Conservation (phyloP, 169 alveolate species). For the Cryptosporidium ryanae region DNA sequence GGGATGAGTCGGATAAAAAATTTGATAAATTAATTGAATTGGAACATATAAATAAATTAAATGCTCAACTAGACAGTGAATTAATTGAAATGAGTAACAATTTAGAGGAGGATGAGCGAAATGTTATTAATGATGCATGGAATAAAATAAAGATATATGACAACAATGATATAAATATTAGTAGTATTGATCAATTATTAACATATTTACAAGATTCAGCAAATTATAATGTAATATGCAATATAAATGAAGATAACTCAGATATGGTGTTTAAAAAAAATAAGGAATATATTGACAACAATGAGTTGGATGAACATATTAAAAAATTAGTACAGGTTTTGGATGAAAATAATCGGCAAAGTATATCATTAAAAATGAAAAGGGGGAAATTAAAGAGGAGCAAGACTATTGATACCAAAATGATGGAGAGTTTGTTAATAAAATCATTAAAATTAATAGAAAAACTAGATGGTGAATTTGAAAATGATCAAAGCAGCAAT, state of each 20-base stretch:
- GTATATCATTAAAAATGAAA: background rate
- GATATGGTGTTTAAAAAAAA: background rate
- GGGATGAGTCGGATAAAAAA: background rate
- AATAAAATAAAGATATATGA: background rate
- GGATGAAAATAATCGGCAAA: background rate
- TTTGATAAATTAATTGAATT: conserved; percentile 17
- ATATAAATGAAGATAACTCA: conserved; percentile 2
- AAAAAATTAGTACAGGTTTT: conserved; percentile 2
- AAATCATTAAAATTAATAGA: conserved; percentile 38
- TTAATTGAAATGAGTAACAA: conserved; percentile 5
- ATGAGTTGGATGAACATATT: background rate
- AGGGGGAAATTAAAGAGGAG: conserved; percentile 33
- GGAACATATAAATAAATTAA: conserved; percentile 39
- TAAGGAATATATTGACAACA: background rate
- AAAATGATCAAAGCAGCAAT: background rate
- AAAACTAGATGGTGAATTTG: conserved; percentile 37
- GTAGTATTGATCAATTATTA: conserved; percentile 1
- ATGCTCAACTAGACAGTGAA: conserved; percentile 4
- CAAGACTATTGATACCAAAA: background rate
- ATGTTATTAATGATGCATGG: background rate
- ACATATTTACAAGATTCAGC: background rate
- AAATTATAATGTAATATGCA: background rate
- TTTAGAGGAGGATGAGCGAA: conserved; percentile 7
- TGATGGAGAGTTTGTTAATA: conserved; percentile 24
- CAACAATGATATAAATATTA: background rate